Base-by-base conservation (phyloP, 495 filamentous ascomycete genomes). In the Penicillium taxi region DNA sequence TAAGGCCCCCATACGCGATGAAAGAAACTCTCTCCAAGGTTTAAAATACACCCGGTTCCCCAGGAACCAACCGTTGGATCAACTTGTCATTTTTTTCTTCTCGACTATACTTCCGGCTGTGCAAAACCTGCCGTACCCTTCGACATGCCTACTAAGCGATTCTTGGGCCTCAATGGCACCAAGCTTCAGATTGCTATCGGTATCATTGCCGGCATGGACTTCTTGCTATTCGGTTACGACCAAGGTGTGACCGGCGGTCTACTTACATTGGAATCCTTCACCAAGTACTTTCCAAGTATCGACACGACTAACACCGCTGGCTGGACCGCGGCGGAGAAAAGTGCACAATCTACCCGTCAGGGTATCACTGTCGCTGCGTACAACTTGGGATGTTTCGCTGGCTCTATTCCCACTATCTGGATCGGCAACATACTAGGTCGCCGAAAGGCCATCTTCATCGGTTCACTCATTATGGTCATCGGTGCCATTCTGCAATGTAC, bases 131-230 rank as follows among this genome's bases (percentile, higher is more conserved):
- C n/a, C n/a, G n/a, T n/a, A n/a, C n/a, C n/a, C n/a, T 8, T 18
- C 17, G 14, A 4, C 1, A 63, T 62, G 58, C 43, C 37, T 12
- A 42, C 51, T 15, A 55, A 35, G 7, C 37, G 33, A 11, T 84
- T 74, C 50, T 73, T 82, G 42, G 82, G 82, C 59, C 74, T 85
- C 37, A 69, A 70, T 45, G 82, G 82, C 65, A 56, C 64, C 25
- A 64, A 64, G 54, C 72, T 86, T 23, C 81, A 84, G 44, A 63
- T 79, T 42, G 80, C 77, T 35, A 78, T 86, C 37, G 78, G 77
- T 26, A 47, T 78, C 7, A 69, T 85, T 32, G 81, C 81, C 30
- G 80, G 81, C 45, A 72, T 79, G 46, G 81, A 84, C 55, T 86
- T 86, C 48, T 56, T 83, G 50, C 58, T 75, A 2, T 75, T 75